These are phyloP conservation scores for Malania oleifera DNA, from an alignment of 164 flowering plant genomes.

Conservation along the genomic window DNA sequence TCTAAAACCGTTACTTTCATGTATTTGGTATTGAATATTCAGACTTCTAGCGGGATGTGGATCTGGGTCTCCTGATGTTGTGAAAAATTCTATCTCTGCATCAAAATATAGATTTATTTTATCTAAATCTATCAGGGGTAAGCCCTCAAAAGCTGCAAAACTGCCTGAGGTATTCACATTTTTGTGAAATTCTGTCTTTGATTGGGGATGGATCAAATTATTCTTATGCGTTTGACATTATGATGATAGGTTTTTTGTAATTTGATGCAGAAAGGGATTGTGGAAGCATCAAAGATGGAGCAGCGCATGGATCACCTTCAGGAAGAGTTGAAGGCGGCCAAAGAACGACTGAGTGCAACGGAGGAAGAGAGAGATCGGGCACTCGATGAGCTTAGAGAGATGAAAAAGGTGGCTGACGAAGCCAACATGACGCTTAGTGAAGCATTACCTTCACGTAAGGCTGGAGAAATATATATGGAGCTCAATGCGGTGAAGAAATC, in stretches of 20 bases:
- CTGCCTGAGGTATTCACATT: constrained; percentile 11
- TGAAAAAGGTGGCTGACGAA: constrained; percentile 37
- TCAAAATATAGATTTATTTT: constrained; percentile 1
- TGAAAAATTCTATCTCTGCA: constrained; percentile 2
- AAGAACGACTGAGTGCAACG: constrained; percentile 22
- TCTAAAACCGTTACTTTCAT: neutral
- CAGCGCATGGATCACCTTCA: constrained; percentile 29
- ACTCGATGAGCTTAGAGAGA: constrained; percentile 33
- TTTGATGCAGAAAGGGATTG: constrained; percentile 17
- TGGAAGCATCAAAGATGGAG: constrained; percentile 29
- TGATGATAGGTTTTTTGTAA: constrained; percentile 2
- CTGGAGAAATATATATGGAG: constrained; percentile 25
- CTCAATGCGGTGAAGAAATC: constrained; percentile 25
- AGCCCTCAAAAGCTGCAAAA: constrained; percentile 12
- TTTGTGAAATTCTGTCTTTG: neutral
- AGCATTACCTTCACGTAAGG: constrained; percentile 25
- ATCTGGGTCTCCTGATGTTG: constrained; percentile 12
- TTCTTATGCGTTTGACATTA: neutral
- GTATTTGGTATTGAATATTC: neutral
- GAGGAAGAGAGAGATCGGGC: constrained; percentile 40
- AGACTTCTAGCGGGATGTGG: constrained; percentile 1
- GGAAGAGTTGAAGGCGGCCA: constrained; percentile 31
- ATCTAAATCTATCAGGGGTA: constrained; percentile 1
- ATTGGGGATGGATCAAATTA: neutral
- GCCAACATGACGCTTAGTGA: constrained; percentile 31